A percentile compares a stretch with the other conserved stretches of the same genome.
These are phyloP conservation scores for Solanum chiquidenum DNA, from an alignment of 257 asterid genomes.

Conservation along the genomic window DNA sequence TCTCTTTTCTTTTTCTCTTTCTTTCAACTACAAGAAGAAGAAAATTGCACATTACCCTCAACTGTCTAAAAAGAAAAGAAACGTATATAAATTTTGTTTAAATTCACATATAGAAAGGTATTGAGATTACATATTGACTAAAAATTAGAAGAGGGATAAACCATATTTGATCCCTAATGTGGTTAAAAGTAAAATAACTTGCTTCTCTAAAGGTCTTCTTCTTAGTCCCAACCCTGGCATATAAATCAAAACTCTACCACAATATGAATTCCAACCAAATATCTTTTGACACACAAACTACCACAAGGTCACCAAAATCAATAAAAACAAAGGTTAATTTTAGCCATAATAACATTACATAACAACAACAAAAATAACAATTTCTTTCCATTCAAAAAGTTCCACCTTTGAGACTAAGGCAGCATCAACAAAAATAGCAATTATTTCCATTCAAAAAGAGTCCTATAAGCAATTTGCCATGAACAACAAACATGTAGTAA, in stretches of 20 bases:
- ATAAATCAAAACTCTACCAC: neutral
- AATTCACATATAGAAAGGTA: neutral
- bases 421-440: neutral
- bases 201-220: neutral
- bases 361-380: neutral
- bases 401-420: neutral
- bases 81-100: neutral
- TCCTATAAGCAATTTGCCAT: neutral
- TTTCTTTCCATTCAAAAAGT: neutral
- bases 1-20: neutral
- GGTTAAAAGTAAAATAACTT: neutral
- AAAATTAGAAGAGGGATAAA: neutral
- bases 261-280: neutral
- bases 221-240: neutral
- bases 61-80: neutral
- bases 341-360: neutral
- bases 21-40: neutral
- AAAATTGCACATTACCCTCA: neutral
- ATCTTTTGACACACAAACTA: neutral
- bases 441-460: neutral
- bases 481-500: neutral
- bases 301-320: neutral
- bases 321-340: neutral
- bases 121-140: neutral
- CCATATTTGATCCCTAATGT: neutral